These are phyloP conservation scores for Nephelium lappaceum DNA, from an alignment of 345 rosid species.

Conservation along the genomic window DNA sequence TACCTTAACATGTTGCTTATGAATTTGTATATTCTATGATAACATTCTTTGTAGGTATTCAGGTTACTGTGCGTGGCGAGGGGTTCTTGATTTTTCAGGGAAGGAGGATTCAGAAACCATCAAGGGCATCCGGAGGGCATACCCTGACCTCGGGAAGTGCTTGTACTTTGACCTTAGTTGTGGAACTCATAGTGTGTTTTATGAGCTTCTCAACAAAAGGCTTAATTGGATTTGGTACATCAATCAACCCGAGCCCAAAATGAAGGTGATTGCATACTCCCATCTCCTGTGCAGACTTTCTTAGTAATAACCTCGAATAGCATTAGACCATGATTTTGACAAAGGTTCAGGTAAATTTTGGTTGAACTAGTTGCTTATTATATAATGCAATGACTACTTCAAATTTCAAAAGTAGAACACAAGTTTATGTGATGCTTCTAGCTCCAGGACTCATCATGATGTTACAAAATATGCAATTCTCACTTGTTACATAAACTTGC, in stretches of 20 bases:
- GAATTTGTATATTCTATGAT: neutral
- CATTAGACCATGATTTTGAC: neutral
- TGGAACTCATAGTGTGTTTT: conserved; percentile 56
- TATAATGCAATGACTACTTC: neutral
- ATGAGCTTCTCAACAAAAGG: conserved; percentile 57
- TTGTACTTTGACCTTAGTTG: conserved; percentile 58
- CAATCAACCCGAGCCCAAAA: conserved; percentile 67
- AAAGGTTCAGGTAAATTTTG: neutral
- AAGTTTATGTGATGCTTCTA: neutral
- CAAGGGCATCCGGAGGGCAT: conserved; percentile 43
- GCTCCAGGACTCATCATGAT: neutral
- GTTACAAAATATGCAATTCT: neutral
- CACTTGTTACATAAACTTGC: neutral
- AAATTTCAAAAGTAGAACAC: neutral
- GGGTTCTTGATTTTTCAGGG: conserved; percentile 66
- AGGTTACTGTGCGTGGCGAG: conserved; percentile 87
- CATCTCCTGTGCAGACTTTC: neutral
- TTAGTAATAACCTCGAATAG: neutral
- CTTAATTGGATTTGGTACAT: conserved; percentile 86
- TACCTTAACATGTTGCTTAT: neutral
- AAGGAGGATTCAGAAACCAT: conserved; percentile 53
- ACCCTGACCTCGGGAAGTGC: conserved; percentile 73
- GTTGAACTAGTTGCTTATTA: neutral
- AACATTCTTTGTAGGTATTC: conserved; percentile 55
- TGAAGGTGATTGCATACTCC: conserved; percentile 45